phyloP scores from a whole-genome alignment of 805 yeast species.

The Starmerella etchellsii region DNA sequence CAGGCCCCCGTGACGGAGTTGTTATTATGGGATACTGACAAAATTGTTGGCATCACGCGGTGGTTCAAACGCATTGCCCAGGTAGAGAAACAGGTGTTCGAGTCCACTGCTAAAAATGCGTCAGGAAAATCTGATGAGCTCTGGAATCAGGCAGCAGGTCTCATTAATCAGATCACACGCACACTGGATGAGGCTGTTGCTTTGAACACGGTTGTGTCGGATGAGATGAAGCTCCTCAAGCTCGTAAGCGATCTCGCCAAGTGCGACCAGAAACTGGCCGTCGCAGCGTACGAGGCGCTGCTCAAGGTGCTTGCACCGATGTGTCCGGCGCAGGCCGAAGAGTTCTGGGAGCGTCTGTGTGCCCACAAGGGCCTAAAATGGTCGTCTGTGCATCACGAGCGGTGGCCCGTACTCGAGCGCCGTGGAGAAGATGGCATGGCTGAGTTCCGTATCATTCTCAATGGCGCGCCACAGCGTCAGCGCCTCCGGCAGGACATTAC shows the following conservation, averaged over 20 bases:
- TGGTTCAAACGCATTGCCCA: slow-evolving; percentile 57
- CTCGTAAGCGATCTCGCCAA: slow-evolving; percentile 29
- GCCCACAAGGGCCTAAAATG: slow-evolving; percentile 25
- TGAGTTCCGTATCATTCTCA: slow-evolving; percentile 49
- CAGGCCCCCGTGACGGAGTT: slow-evolving; percentile 80
- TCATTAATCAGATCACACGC: slow-evolving; percentile 38
- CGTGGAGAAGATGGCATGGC: slow-evolving; percentile 23
- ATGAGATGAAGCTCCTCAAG: slow-evolving; percentile 68
- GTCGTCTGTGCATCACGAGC: slow-evolving; percentile 40
- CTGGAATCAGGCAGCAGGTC: slow-evolving; percentile 44
- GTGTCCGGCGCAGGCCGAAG: slow-evolving; percentile 72
- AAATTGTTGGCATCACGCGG: slow-evolving; percentile 75
- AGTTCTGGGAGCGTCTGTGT: slow-evolving; percentile 50
- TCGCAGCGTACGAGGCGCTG: slow-evolving; percentile 31
- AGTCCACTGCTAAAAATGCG: not conserved
- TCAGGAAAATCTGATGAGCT: slow-evolving; percentile 24
- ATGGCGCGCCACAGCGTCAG: slow-evolving; percentile 41
- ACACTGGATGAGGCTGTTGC: slow-evolving; percentile 49
- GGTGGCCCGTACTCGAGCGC: slow-evolving; percentile 49
- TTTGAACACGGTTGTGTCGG: slow-evolving; percentile 77
- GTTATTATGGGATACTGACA: slow-evolving; percentile 79
- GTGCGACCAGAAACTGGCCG: slow-evolving; percentile 30
- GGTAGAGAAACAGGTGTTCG: slow-evolving; percentile 6
- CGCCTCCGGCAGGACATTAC: slow-evolving; percentile 1
- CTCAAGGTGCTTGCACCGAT: slow-evolving; percentile 64